Conservation (phyloP, 805 yeast species). For the Lipomyces orientalis region DNA sequence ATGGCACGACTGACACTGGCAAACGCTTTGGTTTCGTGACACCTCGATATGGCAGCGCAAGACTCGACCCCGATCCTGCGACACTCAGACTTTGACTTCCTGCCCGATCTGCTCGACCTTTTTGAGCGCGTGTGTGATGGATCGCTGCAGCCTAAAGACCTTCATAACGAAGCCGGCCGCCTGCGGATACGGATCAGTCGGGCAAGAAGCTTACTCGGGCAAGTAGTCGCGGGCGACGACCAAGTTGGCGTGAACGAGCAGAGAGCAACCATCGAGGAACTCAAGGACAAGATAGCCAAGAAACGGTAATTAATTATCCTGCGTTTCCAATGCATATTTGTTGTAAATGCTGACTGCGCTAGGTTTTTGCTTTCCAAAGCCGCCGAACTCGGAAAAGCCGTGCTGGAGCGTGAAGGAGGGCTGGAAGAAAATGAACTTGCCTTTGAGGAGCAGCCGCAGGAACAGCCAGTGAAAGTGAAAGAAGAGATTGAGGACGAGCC, state of each 20-base stretch:
- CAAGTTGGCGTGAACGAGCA: slow-evolving; percentile 17
- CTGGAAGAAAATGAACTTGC: slow-evolving; percentile 12
- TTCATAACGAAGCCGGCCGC: slow-evolving; percentile 30
- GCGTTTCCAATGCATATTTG: not conserved
- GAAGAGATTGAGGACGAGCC: not conserved
- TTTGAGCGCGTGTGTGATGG: slow-evolving; percentile 32
- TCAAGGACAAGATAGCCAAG: slow-evolving; percentile 14
- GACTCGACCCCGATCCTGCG: slow-evolving; percentile 5
- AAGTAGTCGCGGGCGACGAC: not conserved
- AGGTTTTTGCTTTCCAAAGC: slow-evolving; percentile 7
- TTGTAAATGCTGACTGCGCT: not conserved
- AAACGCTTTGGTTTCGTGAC: not conserved
- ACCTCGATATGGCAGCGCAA: not conserved
- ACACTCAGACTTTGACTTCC: slow-evolving; percentile 29
- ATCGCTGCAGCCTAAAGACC: slow-evolving; percentile 21
- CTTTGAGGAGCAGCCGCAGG: not conserved
- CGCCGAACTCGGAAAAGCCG: slow-evolving; percentile 6
- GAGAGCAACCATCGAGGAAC: slow-evolving; percentile 6
- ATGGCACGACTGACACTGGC: not conserved
- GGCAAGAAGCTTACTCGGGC: slow-evolving; percentile 13
- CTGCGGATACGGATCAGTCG: slow-evolving; percentile 21
- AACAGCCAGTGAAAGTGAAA: not conserved
- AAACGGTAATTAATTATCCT: slow-evolving; percentile 16
- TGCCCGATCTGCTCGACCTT: slow-evolving; percentile 29
- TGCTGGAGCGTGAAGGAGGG: slow-evolving; percentile 9